Conservation (phyloP, 2,329 filamentous ascomycete genomes). For the Erysiphe neolycopersici region DNA sequence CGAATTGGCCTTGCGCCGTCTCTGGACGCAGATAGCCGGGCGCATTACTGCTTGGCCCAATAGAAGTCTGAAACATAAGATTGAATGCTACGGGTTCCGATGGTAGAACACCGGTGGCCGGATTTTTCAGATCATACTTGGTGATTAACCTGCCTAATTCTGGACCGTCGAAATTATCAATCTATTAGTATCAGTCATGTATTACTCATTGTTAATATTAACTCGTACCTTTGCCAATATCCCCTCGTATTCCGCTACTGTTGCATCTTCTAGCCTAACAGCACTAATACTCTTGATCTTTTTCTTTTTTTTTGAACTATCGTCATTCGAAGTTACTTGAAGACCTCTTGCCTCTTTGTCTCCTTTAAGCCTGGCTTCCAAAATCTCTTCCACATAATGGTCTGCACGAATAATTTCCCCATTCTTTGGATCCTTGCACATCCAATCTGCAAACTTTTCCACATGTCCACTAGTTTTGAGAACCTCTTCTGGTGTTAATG, state of each 20-base stretch:
- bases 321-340: slow-evolving; percentile 52
- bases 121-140: slow-evolving; percentile 80
- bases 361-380: slow-evolving; percentile 66
- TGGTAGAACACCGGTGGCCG: slow-evolving; percentile 49
- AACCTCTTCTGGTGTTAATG: slow-evolving; percentile 76
- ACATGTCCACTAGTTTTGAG: slow-evolving; percentile 93
- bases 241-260: slow-evolving; percentile 77
- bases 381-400: slow-evolving; percentile 83
- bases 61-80: slow-evolving; percentile 93
- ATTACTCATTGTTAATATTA: neutral
- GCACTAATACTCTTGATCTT: slow-evolving; percentile 54
- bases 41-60: slow-evolving; percentile 72
- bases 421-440: slow-evolving; percentile 96
- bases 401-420: slow-evolving; percentile 92
- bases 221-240: slow-evolving; percentile 39
- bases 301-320: slow-evolving; percentile 48
- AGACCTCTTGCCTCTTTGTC: slow-evolving; percentile 80
- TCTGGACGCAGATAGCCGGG: slow-evolving; percentile 75
- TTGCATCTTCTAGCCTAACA: slow-evolving; percentile 63
- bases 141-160: slow-evolving; percentile 70
- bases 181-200: slow-evolving; percentile 18
- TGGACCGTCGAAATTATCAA: slow-evolving; percentile 80
- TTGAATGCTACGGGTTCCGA: slow-evolving; percentile 77
- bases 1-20: slow-evolving; percentile 90
- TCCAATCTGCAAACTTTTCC: slow-evolving; percentile 86